Evolutionary conservation across 1,284 basidiomycete species (phyloP), one percentile per base, ranked within the genome.

Genomic region (Ustilago cynodontis): DNA sequence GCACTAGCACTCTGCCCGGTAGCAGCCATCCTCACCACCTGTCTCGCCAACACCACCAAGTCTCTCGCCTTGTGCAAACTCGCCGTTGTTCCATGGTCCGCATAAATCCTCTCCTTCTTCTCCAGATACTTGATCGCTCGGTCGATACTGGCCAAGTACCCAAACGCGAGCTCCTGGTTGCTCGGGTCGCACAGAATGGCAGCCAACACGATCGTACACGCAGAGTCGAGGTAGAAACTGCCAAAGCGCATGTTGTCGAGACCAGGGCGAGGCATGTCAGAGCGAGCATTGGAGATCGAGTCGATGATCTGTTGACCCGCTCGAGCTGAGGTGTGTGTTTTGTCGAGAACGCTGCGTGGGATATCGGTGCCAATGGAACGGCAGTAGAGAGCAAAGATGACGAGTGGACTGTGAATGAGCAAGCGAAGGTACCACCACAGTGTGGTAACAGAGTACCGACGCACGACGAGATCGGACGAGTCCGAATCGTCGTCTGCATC

Each of bases 341-440:
- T 68, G 26, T 70, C 63, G 52, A 73, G 71, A 24, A 73, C 71
- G 54, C 41, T 70, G 24, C 59, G 59, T 2, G 75, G 75, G 43
- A 77, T 70, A 16, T 60, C 54, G 55, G 66, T 72, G 28, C 64
- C 71, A 5, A 60, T 65, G 14, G 75, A 73, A 16, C 75, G 71
- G 39, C 70, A 70, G 50, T 77, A 77, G 9, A 77, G 61, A 35
- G 75, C 75, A 63, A 77, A 73, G 54, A 77, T 73, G 41, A 73
- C 67, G 18, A 73, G 50, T 18, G 71, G 71, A 20, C 71, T 66
- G 51, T 77, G 62, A 14, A 77, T 64, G 24, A 77, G 66, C 43
- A 77, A 37, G 13, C 71, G 75, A 41, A 77, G 52, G 43, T 77
- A 71, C 75, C 75, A 73, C 75, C 75, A 77, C 14, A 77, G 59